A percentile compares a stretch with the other conserved stretches of the same genome.
Conservation (phyloP, 495 filamentous ascomycete genomes). For the Lophium mytilinum region DNA sequence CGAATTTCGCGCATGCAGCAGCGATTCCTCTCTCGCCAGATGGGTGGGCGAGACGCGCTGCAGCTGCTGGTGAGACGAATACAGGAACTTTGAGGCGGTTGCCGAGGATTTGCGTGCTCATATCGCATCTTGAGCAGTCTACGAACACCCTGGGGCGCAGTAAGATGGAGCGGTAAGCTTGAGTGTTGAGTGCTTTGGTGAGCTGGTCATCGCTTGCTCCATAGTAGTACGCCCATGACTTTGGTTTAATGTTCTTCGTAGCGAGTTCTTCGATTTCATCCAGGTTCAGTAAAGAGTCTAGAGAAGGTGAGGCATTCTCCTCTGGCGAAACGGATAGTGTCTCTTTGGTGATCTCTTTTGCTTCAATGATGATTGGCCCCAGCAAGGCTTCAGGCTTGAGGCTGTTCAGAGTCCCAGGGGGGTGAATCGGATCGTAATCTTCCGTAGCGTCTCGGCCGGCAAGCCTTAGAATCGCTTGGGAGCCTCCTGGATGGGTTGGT, state of each 20-base stretch:
- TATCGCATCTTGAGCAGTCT: conserved; percentile 64
- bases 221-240: conserved; percentile 92
- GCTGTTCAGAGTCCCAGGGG: conserved; percentile 70
- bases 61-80: conserved; percentile 78
- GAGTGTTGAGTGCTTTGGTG: conserved; percentile 70
- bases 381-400: conserved; percentile 66
- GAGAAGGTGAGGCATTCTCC: conserved; percentile 43
- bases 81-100: conserved; percentile 66
- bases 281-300: conserved; percentile 72
- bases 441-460: conserved; percentile 83
- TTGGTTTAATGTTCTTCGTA: conserved; percentile 63
- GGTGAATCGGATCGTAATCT: conserved; percentile 89
- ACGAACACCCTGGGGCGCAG: conserved; percentile 82
- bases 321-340: conserved; percentile 26
- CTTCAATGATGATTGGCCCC: conserved; percentile 57
- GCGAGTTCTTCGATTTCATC: conserved; percentile 65
- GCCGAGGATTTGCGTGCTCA: conserved; percentile 63
- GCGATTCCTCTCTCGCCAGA: conserved; percentile 83
- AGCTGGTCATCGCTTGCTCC: conserved; percentile 78
- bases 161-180: conserved; percentile 69
- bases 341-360: conserved; percentile 50
- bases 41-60: conserved; percentile 84
- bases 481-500: conserved; percentile 72
- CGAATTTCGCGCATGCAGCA: conserved; percentile 63
- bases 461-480: conserved; percentile 76